These are phyloP conservation scores for Meripilus lineatus DNA, from an alignment of 1,284 basidiomycete genomes.

Conservation along the genomic window DNA sequence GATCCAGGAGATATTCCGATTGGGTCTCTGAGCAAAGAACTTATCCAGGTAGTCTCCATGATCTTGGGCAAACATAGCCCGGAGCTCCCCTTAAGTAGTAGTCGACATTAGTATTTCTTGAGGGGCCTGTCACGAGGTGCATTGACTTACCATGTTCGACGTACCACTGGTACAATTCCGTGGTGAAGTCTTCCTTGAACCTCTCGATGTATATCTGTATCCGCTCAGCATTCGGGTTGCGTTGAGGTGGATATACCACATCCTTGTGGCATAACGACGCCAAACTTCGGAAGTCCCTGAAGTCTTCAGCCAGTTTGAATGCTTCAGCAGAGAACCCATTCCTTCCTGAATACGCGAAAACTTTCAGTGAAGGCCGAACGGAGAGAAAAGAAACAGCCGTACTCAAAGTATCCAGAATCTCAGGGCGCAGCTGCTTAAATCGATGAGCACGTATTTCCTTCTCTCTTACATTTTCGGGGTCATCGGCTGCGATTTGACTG, in stretches of 20 bases:
- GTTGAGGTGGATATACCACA: conserved; percentile 54
- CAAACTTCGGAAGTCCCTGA: conserved; percentile 79
- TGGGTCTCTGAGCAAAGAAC: conserved; percentile 65
- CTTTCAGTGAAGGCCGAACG: too few species aligned
- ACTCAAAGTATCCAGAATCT: conserved; percentile 76
- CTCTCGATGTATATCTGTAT: conserved; percentile 74
- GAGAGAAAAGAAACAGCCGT: conserved; percentile 23
- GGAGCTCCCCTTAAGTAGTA: conserved; percentile 53
- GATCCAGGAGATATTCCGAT: conserved; percentile 81
- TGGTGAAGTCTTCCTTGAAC: conserved; percentile 84
- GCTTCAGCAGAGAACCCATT: conserved; percentile 68
- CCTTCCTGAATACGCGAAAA: too few species aligned
- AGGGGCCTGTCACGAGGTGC: background rate
- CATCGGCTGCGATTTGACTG: conserved; percentile 43
- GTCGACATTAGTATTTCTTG: conserved; percentile 8
- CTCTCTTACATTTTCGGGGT: conserved; percentile 46
- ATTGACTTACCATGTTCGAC: conserved; percentile 60
- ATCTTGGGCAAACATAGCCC: conserved; percentile 69
- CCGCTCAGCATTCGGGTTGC: conserved; percentile 54
- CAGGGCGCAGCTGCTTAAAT: conserved; percentile 66
- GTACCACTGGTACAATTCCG: conserved; percentile 85
- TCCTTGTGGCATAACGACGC: conserved; percentile 78
- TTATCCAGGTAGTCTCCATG: conserved; percentile 65
- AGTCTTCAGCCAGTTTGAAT: conserved; percentile 80
- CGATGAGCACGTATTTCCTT: conserved; percentile 53